These are phyloP conservation scores for Apiotrichum montevideense DNA, from an alignment of 1,284 basidiomycete genomes.

Conservation along the genomic window DNA sequence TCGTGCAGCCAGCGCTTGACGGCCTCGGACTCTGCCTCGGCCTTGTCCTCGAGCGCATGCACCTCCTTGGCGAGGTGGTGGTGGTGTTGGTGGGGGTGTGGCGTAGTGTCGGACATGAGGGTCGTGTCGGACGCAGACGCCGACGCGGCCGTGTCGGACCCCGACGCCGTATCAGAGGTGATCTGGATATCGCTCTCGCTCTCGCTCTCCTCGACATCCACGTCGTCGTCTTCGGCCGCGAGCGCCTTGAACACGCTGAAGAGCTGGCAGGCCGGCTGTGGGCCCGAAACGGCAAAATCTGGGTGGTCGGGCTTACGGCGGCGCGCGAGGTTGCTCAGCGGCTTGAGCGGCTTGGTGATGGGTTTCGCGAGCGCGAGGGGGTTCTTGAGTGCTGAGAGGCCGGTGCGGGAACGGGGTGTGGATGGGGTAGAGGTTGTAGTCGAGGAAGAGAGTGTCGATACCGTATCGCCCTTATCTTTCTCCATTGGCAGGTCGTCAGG, in stretches of 20 bases:
- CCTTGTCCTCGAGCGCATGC: slow-evolving; percentile 2
- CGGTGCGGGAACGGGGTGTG: not conserved
- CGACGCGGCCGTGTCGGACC: too few species aligned
- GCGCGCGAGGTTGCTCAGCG: not conserved
- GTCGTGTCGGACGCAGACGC: not conserved
- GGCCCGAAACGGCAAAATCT: not conserved
- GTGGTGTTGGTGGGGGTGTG: not conserved
- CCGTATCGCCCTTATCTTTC: too few species aligned
- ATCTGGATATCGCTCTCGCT: not conserved
- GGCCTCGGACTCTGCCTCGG: slow-evolving; percentile 10
- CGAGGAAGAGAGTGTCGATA: not conserved
- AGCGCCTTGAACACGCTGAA: slow-evolving; percentile 39
- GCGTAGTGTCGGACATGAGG: not conserved
- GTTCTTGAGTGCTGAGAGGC: not conserved
- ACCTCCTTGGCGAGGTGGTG: not conserved
- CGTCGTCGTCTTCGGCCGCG: slow-evolving; percentile 22
- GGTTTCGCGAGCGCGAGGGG: not conserved
- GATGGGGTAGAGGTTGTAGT: not conserved
- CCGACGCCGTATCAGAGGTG: too few species aligned
- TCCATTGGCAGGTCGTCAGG: not conserved
- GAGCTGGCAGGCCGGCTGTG: slow-evolving; percentile 24
- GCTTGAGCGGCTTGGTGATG: not conserved
- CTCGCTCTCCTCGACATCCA: slow-evolving; percentile 9
- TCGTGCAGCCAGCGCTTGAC: slow-evolving; percentile 23
- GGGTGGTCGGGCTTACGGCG: not conserved